Evolutionary conservation across 2,329 filamentous ascomycete genomes (phyloP), one percentile per base, ranked within the genome.

Genomic region (Dactylonectria macrodidyma): DNA sequence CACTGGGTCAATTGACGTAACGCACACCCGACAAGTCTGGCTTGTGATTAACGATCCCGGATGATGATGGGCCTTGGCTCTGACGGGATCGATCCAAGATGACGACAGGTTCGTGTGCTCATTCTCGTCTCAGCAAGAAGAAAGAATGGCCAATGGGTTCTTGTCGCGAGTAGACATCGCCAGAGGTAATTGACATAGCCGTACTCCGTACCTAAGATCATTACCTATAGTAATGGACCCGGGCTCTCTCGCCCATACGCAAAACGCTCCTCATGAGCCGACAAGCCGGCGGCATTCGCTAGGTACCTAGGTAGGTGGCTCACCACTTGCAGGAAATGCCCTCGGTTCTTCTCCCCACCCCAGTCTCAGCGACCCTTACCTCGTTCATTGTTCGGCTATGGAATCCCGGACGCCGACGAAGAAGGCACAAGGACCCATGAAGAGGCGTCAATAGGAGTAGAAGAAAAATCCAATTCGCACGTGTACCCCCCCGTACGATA

Each of bases 1-100:
- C 75, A 73, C 65, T 54, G 71, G 70, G 66, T 62, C 57, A 36
- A 60, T 67, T 75, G 73, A 75, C 73, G 71, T 75, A 74, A 67
- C 62, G 19, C 44, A 14, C 41, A 59, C 41, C 41, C 44, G 50
- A 44, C 30, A 36, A 61, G 26, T 26, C 19, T 33, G 63, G n/a
- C 14, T 51, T 51, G 34, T 33, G 36, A 52, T 52, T 7, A 16
- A 52, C 26, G 50, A 36, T 41, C 41, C 14, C 41, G 7, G 51
- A 50, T 50, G 47, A 22, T 34, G n/a, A 19, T 19, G 19, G 19
- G 41, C 41, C 41, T 44, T 44, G 41, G 50, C 16, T 52, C 4
- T 54, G 26, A 30, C 26, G 26, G 26, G 26, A 36, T 36, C n/a
- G 51, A 5, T 19, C 36, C 9, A 24, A 38, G 33, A 54, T n/a